phyloP scores from a whole-genome alignment of 192 early-diverging fungal species.

The Coemansia pectinata region DNA sequence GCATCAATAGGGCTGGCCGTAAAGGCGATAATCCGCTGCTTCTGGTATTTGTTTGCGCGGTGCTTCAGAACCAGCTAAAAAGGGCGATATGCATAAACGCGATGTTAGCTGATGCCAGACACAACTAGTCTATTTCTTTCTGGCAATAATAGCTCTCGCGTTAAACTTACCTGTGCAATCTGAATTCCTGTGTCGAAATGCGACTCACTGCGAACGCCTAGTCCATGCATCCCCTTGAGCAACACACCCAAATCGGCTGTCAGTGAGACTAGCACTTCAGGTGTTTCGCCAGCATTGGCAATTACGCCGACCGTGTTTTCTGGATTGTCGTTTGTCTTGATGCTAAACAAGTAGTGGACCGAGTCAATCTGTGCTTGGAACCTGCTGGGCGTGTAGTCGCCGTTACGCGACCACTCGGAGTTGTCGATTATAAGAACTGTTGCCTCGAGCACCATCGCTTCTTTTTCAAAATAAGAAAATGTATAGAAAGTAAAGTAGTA shows the following conservation, averaged over 20 bases:
- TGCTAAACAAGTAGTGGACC: constrained; percentile 85
- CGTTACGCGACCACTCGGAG: constrained; percentile 99
- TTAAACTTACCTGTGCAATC: constrained; percentile 82
- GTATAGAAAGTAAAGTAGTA: neutral
- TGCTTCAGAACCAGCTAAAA: constrained; percentile 85
- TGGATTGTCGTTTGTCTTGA: constrained; percentile 89
- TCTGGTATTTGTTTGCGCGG: constrained; percentile 94
- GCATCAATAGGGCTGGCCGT: constrained; percentile 84
- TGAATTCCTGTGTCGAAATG: constrained; percentile 87
- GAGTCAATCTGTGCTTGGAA: constrained; percentile 93
- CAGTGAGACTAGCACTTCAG: constrained; percentile 90
- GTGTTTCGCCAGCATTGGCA: constrained; percentile 94
- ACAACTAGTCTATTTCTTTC: neutral
- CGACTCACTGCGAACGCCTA: constrained; percentile 69
- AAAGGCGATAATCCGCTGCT: constrained; percentile 92
- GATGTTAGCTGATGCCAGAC: constrained; percentile 14
- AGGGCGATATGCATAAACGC: constrained; percentile 5
- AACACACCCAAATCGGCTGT: constrained; percentile 91
- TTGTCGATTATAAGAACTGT: constrained; percentile 93
- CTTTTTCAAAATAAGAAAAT: constrained; percentile 7
- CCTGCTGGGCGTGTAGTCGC: constrained; percentile 94
- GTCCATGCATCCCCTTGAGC: constrained; percentile 79
- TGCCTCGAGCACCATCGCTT: constrained; percentile 87
- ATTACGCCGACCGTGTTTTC: constrained; percentile 96
- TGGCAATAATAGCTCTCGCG: neutral